Evolutionary conservation across 352 stramenopile genomes (phyloP), one percentile per base, ranked within the genome.

Genomic region (Phytophthora parvispora): DNA sequence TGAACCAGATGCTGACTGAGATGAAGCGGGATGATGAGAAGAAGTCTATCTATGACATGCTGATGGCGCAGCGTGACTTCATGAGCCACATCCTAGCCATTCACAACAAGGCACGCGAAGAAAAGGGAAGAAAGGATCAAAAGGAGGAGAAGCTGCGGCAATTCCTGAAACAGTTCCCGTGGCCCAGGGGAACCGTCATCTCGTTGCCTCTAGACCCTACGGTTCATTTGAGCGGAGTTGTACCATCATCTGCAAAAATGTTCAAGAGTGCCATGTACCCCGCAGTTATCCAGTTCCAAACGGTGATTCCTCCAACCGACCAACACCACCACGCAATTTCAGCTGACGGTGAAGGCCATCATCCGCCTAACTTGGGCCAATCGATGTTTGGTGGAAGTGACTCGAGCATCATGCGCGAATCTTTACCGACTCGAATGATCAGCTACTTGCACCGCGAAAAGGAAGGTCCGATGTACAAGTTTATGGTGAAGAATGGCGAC

Each of bases 401-500:
- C 31, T 81, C 75, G 4, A 84, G 76, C 45, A 65, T 84, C 1
- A 71, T 87, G 45, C 87, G 90, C 22, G 87, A 94, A 27, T 95
- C 90, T 13, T 59, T 96, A 29, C 90, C 87, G 1, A 88, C 77
- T 16, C 80, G 85, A 40, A 87, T 95, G 74, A 90, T 93, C 45
- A 82, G 90, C 47, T 93, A 90, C 50, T 60, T 93, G 53, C 89
- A 93, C 40, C 80, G 89, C 34, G 87, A 93, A 38, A 91, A 91
- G 40, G 90, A 97, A 77, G 90, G 90, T 2, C 88, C 90, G 2
- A 84, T 90, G 67, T 99, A 98, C 85, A 98, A 98, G 75, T 97
- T 99, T 27, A 99, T 99, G 83, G 97, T 99, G 54, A 99, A 99
- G 84, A 99, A 98, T 52, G 98, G 98, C 28, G 98, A 99, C 81